These are phyloP conservation scores for Xylaria palmicola DNA, from an alignment of 495 filamentous ascomycete species.

Conservation along the genomic window DNA sequence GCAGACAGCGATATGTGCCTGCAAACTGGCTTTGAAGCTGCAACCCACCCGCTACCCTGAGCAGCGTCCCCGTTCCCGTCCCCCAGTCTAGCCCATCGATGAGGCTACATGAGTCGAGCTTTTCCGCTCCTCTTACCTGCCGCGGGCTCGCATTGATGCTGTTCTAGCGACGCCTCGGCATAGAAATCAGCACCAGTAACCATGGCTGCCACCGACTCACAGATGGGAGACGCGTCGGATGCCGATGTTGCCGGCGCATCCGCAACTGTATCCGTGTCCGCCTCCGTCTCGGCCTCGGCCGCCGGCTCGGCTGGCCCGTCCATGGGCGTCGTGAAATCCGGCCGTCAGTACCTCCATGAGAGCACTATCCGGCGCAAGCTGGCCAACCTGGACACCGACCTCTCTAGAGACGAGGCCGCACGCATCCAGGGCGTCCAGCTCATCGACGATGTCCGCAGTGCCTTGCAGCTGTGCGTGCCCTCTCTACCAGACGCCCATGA, in stretches of 20 bases:
- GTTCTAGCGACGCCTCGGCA: neutral
- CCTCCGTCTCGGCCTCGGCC: neutral
- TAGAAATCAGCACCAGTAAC: neutral
- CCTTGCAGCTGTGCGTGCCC: conserved; percentile 64
- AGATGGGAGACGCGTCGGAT: conserved; percentile 14
- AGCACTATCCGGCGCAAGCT: conserved; percentile 17
- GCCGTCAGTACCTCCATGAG: conserved; percentile 13
- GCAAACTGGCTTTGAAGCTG: no score
- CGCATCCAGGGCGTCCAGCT: conserved; percentile 75
- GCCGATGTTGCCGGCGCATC: conserved; percentile 1
- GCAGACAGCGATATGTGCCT: neutral
- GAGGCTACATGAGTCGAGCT: no score
- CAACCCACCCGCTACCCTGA: no score
- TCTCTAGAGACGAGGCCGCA: conserved; percentile 58
- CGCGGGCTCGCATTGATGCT: neutral
- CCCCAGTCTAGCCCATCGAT: neutral
- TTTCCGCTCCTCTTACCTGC: no score
- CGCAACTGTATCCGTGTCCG: neutral
- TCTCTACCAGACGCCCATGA: neutral
- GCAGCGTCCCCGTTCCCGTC: no score
- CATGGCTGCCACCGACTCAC: conserved; percentile 11
- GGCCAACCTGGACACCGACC: conserved; percentile 7
- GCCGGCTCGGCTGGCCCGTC: conserved; percentile 5
- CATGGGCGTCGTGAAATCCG: conserved; percentile 14
- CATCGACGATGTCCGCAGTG: conserved; percentile 74